A percentile compares a stretch with the other conserved stretches of the same genome.
Conservation (phyloP, 2,329 filamentous ascomycete species). For the Aureobasidium sp. region DNA sequence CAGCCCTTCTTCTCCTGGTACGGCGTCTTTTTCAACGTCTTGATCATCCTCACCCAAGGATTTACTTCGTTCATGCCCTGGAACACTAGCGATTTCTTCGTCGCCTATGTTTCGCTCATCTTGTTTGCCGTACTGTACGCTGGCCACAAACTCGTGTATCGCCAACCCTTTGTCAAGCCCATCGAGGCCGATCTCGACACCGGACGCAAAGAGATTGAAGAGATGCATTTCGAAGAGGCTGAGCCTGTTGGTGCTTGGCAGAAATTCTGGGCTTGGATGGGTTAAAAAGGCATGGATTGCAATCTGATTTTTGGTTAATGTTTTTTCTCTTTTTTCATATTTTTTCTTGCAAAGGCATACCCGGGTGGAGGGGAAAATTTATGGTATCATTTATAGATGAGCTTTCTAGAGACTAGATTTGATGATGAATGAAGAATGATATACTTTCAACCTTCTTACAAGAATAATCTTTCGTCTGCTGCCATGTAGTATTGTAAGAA, state of each 20-base stretch:
- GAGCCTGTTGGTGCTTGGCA: conserved; percentile 27
- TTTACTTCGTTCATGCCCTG: conserved; percentile 47
- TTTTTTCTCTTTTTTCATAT: too few species aligned
- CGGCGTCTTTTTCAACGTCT: conserved; percentile 54
- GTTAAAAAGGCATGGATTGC: background rate
- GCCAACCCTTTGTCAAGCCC: conserved; percentile 34
- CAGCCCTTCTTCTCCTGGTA: conserved; percentile 62
- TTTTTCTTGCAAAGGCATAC: background rate
- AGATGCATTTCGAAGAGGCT: conserved; percentile 28
- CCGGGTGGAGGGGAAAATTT: background rate
- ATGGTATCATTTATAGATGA: background rate
- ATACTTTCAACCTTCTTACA: background rate
- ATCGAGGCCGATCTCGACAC: conserved; percentile 38
- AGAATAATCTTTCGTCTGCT: background rate
- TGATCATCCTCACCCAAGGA: conserved; percentile 43
- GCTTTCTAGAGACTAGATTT: background rate
- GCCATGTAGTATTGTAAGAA: background rate
- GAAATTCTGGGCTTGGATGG: conserved; percentile 25
- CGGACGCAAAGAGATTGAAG: conserved; percentile 34
- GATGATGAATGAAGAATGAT: conserved; percentile 5
- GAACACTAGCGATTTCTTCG: conserved; percentile 64
- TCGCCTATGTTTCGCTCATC: conserved; percentile 63
- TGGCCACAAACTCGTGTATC: conserved; percentile 62
- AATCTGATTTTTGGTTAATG: background rate
- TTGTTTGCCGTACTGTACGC: conserved; percentile 59